Conservation (phyloP, 305 asterid genomes). For the Fraxinus sp. region DNA sequence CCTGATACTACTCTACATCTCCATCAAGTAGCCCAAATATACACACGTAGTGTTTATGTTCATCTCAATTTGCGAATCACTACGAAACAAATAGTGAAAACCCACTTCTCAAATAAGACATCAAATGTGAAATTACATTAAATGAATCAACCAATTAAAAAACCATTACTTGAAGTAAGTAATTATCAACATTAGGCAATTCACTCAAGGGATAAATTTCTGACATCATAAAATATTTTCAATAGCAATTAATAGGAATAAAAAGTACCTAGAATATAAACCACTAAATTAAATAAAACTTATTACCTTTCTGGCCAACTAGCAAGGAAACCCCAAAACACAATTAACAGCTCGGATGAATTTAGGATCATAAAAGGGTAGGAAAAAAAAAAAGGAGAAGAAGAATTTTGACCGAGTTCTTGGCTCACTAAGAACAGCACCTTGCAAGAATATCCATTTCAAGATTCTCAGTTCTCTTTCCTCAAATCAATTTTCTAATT, state of each 20-base stretch:
- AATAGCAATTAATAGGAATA: background rate
- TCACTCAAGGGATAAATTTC: background rate
- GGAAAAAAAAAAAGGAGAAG: background rate
- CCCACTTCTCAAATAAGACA: background rate
- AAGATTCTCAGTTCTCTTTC: background rate
- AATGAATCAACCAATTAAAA: background rate
- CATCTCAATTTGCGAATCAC: background rate
- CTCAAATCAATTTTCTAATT: background rate
- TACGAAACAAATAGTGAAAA: background rate
- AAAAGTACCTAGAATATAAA: background rate
- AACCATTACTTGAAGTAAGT: background rate
- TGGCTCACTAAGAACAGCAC: constrained; percentile 24
- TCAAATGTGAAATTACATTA: background rate
- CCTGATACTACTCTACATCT: background rate
- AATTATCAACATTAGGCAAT: background rate
- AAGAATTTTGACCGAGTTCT: constrained; percentile 10
- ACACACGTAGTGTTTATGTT: background rate
- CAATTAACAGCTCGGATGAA: background rate
- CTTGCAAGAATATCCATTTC: constrained; percentile 27
- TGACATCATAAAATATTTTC: background rate
- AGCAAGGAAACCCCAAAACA: background rate
- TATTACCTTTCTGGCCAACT: background rate
- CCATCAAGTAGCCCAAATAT: background rate
- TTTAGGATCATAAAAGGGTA: background rate
- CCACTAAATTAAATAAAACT: background rate